Evolutionary conservation across 495 filamentous ascomycete species (phyloP), one percentile per base, ranked within the genome.

Genomic region (Penicillium pancosmium): DNA sequence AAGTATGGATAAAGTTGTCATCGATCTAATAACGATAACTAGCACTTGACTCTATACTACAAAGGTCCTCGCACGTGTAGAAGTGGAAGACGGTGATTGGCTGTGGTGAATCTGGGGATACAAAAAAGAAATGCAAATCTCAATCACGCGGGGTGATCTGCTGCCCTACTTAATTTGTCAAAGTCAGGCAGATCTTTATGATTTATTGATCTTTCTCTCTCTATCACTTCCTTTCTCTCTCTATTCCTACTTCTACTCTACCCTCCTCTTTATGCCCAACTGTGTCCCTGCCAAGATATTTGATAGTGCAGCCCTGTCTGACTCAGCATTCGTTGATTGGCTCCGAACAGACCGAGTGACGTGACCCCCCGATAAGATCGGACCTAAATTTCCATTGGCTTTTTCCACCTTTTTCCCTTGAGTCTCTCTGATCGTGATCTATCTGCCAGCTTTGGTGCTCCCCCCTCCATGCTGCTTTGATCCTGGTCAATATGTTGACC

Each of bases 251-350:
- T 31, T 31, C 27, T 31, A 8, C 27, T 31, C 8, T 31, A 1
- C 8, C 27, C 8, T 31, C 4, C 27, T 31, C 27, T 31, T 31
- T 31, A 1, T 9, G 27, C 27, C 27, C 27, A 31, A 31, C 4
- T 31, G 27, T 31, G 27, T 31, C 8, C 27, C 27, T 31, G 27
- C 27, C 27, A 31, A 31, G 27, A 31, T 1, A 8, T 31, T 8
- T 31, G 6, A 31, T 31, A 31, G 2, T 31, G 27, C 27, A 31
- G 27, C 27, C 27, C 1, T 31, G 8, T 31, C 27, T 40, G 36
- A 40, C 36, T 40, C 63, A 73, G 40, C 60, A 63, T 43, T 59
- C 57, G 4, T 55, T 68, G 48, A 52, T 43, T 23, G 55, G 36
- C 11, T 40, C 36, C 15, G 12, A n/a, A n/a, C 4, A 5, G 36